Percentiles rank a stretch among this genome's conserved stretches.
Conservation (phyloP, 768 basidiomycete species). For the Lenzites betulinus region DNA sequence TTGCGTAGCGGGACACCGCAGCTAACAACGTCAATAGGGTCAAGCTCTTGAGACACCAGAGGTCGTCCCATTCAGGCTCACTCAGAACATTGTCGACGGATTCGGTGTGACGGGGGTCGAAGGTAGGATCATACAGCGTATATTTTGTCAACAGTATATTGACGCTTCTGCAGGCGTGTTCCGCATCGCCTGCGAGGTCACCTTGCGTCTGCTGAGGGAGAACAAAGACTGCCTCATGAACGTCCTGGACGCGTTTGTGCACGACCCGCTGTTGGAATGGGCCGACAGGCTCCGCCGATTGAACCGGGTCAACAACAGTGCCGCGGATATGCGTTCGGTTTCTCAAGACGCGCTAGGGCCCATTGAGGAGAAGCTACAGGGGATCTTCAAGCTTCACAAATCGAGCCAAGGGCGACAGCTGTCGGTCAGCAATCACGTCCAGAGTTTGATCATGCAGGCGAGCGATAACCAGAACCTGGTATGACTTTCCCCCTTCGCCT, state of each 20-base stretch:
- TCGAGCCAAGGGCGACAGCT: constrained; percentile 50
- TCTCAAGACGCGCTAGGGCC: constrained; percentile 77
- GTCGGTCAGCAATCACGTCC: constrained; percentile 86
- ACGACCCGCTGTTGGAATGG: constrained; percentile 97
- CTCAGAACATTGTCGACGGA: constrained; percentile 90
- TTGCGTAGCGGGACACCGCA: neutral
- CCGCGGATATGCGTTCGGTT: constrained; percentile 53
- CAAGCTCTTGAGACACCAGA: constrained; percentile 87
- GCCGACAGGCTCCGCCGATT: constrained; percentile 74
- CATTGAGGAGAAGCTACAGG: constrained; percentile 83
- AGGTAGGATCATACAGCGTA: constrained; percentile 44
- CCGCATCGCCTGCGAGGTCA: constrained; percentile 89
- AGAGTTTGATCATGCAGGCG: constrained; percentile 89
- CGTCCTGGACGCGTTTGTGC: constrained; percentile 94
- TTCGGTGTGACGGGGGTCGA: constrained; percentile 93
- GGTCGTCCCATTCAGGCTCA: constrained; percentile 90
- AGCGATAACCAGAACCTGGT: constrained; percentile 73
- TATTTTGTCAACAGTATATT: neutral
- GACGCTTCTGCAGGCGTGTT: constrained; percentile 63
- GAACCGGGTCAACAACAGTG: neutral
- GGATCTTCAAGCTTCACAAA: constrained; percentile 57
- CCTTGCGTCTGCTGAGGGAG: constrained; percentile 80
- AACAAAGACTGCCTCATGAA: constrained; percentile 95
- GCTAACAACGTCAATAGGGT: constrained; percentile 46
- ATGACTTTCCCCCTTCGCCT: neutral